Base-by-base conservation (phyloP, 306 rosid species). In the Datisca glomerata region DNA sequence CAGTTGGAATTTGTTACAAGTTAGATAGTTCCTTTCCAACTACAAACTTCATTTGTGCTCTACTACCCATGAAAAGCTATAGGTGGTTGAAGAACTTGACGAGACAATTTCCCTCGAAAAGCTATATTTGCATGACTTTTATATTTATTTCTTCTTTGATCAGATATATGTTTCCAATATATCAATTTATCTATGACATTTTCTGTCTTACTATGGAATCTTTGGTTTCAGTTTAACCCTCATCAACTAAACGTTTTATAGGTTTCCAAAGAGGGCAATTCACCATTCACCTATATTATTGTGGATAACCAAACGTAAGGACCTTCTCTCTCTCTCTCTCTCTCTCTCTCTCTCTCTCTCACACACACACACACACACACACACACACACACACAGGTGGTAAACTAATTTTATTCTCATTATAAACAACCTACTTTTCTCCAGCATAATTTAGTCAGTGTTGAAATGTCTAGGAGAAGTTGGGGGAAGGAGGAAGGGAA, bases 291-390 rank as follows among this genome's bases (percentile, higher is more conserved):
- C 56, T 91, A 84, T 41, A 28, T 91, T 39, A 80, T 91, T 52
- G 96, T 91, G 51, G 98, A 91, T 75, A 74, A 60, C 12, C 70
- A 80, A 69, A 91, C 60, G 98, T 91, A 67, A 78, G 79, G 50
- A 44, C 40, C 66, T 23, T 49, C 41, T n/a, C 35, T 59, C 42
- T 35, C 19, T 2, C 38, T 13, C 38, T 51, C 37, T 34, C 28
- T 33, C 32, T 43, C 21, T 13, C 57, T 49, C 13, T 40, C 37
- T 48, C 22, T 44, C 41, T 12, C 29, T 13, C 42, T 2, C 24
- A 23, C n/a, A n/a, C n/a, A n/a, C n/a, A n/a, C n/a, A n/a, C n/a
- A n/a, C n/a, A n/a, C n/a, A n/a, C n/a, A n/a, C n/a, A n/a, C n/a
- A n/a, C n/a, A n/a, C n/a, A n/a, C n/a, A n/a, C n/a, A n/a, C n/a